These are phyloP conservation scores for Suhomyces bolitotheri DNA, from an alignment of 1,139 yeast species.

Conservation along the genomic window DNA sequence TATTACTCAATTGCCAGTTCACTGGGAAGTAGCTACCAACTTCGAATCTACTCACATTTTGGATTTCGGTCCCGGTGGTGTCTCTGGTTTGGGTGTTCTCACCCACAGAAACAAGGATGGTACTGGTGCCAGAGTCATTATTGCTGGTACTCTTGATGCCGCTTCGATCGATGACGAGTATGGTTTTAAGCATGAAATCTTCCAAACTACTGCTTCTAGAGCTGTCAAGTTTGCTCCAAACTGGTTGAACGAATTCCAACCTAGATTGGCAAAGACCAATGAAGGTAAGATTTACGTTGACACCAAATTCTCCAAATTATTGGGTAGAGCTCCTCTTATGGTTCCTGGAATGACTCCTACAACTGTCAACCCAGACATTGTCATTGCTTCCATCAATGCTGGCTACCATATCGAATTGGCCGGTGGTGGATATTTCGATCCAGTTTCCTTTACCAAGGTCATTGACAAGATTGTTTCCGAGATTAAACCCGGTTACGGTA, in stretches of 20 bases:
- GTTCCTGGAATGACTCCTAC: constrained; percentile 99
- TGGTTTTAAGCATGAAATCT: constrained; percentile 94
- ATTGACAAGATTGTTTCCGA: constrained; percentile 66
- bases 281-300: constrained; percentile 80
- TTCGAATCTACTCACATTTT: constrained; percentile 82
- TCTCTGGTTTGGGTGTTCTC: constrained; percentile 91
- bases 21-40: constrained; percentile 90
- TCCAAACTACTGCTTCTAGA: constrained; percentile 58
- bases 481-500: constrained; percentile 81
- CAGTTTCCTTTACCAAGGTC: constrained; percentile 70
- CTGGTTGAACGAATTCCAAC: constrained; percentile 89
- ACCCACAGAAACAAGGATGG: constrained; percentile 98
- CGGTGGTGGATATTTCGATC: constrained; percentile 95
- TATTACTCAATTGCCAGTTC: constrained; percentile 85
- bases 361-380: constrained; percentile 91
- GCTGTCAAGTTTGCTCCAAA: constrained; percentile 81
- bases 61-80: constrained; percentile 99
- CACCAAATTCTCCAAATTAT: constrained; percentile 87
- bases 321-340: constrained; percentile 95
- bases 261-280: constrained; percentile 73
- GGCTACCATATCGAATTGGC: constrained; percentile 98
- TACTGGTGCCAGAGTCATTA: constrained; percentile 91
- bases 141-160: constrained; percentile 87
- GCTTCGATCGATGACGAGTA: constrained; percentile 67
- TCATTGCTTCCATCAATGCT: constrained; percentile 89